Percentiles rank a stretch among this genome's conserved stretches.
Evolutionary conservation across 345 rosid genomes (phyloP).

Genomic region (Laguncularia racemosa): DNA sequence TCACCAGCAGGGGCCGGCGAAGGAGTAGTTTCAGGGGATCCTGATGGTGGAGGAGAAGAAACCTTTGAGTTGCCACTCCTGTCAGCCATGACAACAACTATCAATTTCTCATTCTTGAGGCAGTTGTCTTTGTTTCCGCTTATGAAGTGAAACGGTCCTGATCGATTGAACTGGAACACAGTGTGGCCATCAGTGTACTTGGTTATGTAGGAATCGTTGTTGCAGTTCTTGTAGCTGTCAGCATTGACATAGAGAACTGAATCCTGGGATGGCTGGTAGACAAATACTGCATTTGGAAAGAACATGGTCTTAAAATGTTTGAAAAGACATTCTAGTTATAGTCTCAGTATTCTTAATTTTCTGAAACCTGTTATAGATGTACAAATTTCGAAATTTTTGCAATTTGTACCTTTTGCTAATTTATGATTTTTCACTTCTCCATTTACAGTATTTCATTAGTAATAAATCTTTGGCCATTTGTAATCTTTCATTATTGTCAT

Average conservation of each 20-base stretch:
- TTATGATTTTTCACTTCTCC: too few species aligned
- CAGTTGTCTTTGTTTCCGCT: constrained; percentile 74
- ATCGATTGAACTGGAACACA: constrained; percentile 38
- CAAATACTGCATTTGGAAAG: constrained; percentile 41
- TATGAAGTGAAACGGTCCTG: constrained; percentile 66
- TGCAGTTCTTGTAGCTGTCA: constrained; percentile 57
- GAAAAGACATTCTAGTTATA: neutral
- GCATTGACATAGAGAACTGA: constrained; percentile 61
- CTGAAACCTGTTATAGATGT: too few species aligned
- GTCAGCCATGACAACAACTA: constrained; percentile 54
- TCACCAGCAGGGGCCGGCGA: constrained; percentile 49
- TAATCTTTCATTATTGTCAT: too few species aligned
- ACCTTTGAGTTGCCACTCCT: constrained; percentile 28
- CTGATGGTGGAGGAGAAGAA: constrained; percentile 25
- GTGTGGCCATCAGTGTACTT: constrained; percentile 47
- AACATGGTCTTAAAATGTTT: neutral
- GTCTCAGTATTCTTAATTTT: neutral
- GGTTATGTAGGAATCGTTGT: constrained; percentile 23
- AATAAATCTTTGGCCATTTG: too few species aligned
- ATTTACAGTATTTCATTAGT: too few species aligned
- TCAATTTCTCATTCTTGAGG: constrained; percentile 55
- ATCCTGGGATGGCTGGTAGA: constrained; percentile 43
- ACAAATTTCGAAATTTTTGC: too few species aligned
- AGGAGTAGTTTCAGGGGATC: constrained; percentile 6
- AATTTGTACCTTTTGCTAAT: too few species aligned